Evolutionary conservation across 169 alveolate species (phyloP), one percentile per base, ranked within the genome.

Genomic region (Plasmodium reichenowi): DNA sequence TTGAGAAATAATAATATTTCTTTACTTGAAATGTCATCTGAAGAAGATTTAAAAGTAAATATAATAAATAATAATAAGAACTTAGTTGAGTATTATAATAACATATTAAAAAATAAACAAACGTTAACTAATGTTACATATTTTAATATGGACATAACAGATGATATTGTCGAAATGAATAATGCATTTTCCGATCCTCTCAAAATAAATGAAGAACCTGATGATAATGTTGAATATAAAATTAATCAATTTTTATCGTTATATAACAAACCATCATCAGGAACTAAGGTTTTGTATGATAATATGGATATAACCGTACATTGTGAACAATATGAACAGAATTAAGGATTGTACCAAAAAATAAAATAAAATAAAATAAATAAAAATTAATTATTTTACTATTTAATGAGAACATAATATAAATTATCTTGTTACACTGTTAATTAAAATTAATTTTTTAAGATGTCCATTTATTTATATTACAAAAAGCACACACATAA

Each of bases 111-210:
- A 66, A 78, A 66, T 78, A 78, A 38, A 29, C 32, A 43, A 66
- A 38, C 47, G 9, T 50, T 78, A n/a, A 58, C 43, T 24, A 78
- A 32, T 15, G 78, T 78, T 7, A 78, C 48, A 78, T 78, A 78
- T 78, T 78, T 78, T 78, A 76, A 78, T 78, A 64, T 78, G 6
- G 89, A 78, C 45, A 78, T 78, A 78, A 78, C 89, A 24, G 71
- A 78, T 1, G 89, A 78, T 48, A 70, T 78, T 8, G 47, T 64
- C 6, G 89, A 78, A 38, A 78, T 78, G 12, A 78, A 78, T n/a
- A 76, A 47, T 24, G 62, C 89, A 7, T 78, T 78, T 17, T 26
- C 62, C 47, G 50, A 13, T 17, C 89, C 89, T 20, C 13, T 78
- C 15, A 29, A 38, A 64, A 3, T 78, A 26, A 64, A 48, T 45